Base-by-base conservation (phyloP, 176 grass and related monocot genomes). In the Oryza rufipogon region DNA sequence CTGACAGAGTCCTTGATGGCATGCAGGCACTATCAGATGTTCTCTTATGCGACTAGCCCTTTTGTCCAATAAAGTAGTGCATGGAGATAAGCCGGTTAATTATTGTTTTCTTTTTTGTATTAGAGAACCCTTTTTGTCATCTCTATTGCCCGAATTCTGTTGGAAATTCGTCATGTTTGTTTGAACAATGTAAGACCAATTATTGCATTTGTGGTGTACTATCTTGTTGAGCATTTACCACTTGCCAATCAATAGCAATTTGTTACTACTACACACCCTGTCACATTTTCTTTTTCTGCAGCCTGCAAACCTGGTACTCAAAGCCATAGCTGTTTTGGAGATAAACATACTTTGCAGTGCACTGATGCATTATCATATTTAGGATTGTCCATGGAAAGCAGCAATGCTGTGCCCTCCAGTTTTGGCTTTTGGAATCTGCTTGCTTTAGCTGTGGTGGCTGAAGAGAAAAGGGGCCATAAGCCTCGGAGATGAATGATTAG, bases 61-160 rank as follows among this genome's bases (percentile, higher is more conserved):
- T 84, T 52, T 87, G 70, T 70, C 36, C 19, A 91, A 91, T 91
- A 84, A 91, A 87, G 75, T 41, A 87, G 75, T 41, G 82, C 52
- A 51, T 52, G 75, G 80, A 87, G 88, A 87, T 82, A 79, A 52
- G 80, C 80, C 41, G 22, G 84, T 69, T 75, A 69, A 83, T 74
- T 83, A 73, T 26, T 58, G 19, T 58, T 58, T 82, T 78, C 61
- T 78, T 41, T 79, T 79, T 78, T 47, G 28, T 83, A 74, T 47
- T 86, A 79, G 48, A 78, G 80, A 79, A 83, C 61, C 39, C 4
- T n/a, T 74, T 90, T 86, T 83, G 69, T 68, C 68, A 83, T 83
- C 46, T 81, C 10, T 48, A 33, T 90, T 75, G 23, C 9, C 66
- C 70, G 52, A 16, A 71, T 70, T 70, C 33, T 81, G 72, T 81